phyloP scores from a whole-genome alignment of 371 early-diverging fungal species.

The Mortierella sp. region DNA sequence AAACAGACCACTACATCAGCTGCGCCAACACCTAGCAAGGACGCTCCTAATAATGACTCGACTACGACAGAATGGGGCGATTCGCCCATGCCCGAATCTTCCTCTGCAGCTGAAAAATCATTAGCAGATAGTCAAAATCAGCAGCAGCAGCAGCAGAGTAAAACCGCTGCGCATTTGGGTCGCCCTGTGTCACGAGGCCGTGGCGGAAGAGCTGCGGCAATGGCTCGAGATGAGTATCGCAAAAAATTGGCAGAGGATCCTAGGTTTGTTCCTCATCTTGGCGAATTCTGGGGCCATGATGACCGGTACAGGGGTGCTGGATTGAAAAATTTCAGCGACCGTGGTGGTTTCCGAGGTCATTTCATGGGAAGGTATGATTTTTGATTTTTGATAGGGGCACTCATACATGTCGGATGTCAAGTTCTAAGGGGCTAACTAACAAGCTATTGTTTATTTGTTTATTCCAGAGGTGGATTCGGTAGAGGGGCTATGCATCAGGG shows the following conservation, averaged over 20 bases:
- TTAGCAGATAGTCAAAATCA: conserved; percentile 11
- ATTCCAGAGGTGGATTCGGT: conserved; percentile 36
- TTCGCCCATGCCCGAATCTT: conserved; percentile 13
- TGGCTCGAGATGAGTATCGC: conserved; percentile 68
- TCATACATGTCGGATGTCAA: background rate
- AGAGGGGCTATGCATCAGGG: conserved; percentile 44
- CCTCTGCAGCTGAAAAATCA: conserved; percentile 6
- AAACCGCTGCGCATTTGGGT: conserved; percentile 26
- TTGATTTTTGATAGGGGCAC: background rate
- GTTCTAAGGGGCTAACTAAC: conserved; percentile 6
- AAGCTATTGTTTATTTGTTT: background rate
- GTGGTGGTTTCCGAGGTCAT: conserved; percentile 46
- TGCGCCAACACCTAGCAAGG: conserved; percentile 17
- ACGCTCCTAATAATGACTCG: background rate
- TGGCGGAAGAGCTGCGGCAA: conserved; percentile 47
- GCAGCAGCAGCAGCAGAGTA: conserved; percentile 20
- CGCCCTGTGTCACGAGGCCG: conserved; percentile 39
- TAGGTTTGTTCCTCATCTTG: conserved; percentile 70
- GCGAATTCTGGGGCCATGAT: conserved; percentile 72
- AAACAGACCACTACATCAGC: conserved; percentile 14
- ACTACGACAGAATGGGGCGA: conserved; percentile 15
- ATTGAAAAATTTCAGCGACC: conserved; percentile 53
- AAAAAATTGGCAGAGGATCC: conserved; percentile 69
- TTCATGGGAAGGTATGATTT: conserved; percentile 51
- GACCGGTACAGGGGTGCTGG: conserved; percentile 67